These are phyloP conservation scores for Inga leiocalycina DNA, from an alignment of 306 rosid genomes.

Conservation along the genomic window DNA sequence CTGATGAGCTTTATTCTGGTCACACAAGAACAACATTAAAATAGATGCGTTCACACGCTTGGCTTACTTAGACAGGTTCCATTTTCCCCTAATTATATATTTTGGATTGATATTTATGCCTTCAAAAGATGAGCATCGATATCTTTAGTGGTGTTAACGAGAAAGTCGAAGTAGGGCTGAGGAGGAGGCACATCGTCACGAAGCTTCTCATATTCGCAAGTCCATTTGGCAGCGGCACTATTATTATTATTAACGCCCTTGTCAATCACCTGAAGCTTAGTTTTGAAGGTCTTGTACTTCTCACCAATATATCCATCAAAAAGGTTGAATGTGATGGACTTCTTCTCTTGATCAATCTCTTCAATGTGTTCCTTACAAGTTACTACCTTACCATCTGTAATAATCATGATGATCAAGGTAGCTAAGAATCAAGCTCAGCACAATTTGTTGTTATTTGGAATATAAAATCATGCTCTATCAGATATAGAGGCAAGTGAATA, in stretches of 20 bases:
- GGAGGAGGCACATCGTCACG: neutral
- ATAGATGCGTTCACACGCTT: too few relatives aligned
- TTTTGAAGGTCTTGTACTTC: neutral
- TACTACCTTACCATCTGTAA: neutral
- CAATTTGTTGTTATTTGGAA: too few relatives aligned
- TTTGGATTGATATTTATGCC: neutral
- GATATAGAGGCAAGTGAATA: too few relatives aligned
- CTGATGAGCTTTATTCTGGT: too few relatives aligned
- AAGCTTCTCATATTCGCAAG: neutral
- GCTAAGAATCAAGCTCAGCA: too few relatives aligned
- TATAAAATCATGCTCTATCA: too few relatives aligned
- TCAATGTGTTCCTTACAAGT: neutral
- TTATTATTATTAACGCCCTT: neutral
- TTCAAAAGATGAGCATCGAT: neutral
- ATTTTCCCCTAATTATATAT: too few relatives aligned
- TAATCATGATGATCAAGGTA: neutral
- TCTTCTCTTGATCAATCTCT: neutral
- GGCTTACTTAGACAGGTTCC: too few relatives aligned
- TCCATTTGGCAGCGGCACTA: neutral
- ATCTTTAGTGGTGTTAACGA: neutral
- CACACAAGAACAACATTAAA: too few relatives aligned
- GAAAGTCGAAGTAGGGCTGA: neutral
- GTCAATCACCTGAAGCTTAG: neutral
- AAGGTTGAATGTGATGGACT: neutral
- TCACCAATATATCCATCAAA: neutral